These are phyloP conservation scores for Sclerotinia borealis DNA, from an alignment of 2,329 filamentous ascomycete genomes.

Conservation along the genomic window DNA sequence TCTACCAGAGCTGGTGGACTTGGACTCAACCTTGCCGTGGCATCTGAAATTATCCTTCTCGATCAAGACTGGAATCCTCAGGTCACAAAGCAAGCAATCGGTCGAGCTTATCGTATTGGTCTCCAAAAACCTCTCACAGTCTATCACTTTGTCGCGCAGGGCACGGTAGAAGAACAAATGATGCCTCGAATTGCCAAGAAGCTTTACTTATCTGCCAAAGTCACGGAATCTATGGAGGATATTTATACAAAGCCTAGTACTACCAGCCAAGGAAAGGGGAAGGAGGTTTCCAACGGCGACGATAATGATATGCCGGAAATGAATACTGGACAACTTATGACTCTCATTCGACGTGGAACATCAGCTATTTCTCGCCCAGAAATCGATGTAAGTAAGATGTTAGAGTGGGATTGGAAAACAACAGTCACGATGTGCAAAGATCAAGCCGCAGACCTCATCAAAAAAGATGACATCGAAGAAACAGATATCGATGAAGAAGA, in stretches of 20 bases:
- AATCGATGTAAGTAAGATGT: conserved; percentile 49
- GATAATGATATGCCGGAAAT: conserved; percentile 47
- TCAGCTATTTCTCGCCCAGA: conserved; percentile 46
- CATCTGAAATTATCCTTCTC: conserved; percentile 94
- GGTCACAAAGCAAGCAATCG: conserved; percentile 91
- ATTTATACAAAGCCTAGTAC: conserved; percentile 38
- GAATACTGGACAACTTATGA: conserved; percentile 46
- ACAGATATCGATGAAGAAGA: conserved; percentile 35
- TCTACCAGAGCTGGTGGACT: conserved; percentile 93
- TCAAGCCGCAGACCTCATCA: conserved; percentile 39
- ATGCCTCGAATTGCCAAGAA: conserved; percentile 44
- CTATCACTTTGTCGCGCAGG: conserved; percentile 85
- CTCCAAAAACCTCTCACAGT: conserved; percentile 93
- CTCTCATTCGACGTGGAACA: conserved; percentile 47
- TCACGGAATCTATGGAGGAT: conserved; percentile 52
- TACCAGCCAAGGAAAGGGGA: conserved; percentile 28
- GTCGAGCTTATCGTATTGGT: conserved; percentile 88
- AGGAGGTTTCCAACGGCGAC: conserved; percentile 19
- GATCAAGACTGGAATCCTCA: conserved; percentile 98
- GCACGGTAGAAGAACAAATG: conserved; percentile 89
- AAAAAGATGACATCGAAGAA: conserved; percentile 30
- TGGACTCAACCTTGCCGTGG: conserved; percentile 92
- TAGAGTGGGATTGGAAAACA: conserved; percentile 49
- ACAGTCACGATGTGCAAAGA: conserved; percentile 49
- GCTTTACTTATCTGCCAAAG: conserved; percentile 53